These are phyloP conservation scores for Dicorynia guianensis DNA, from an alignment of 306 rosid genomes.

Conservation along the genomic window DNA sequence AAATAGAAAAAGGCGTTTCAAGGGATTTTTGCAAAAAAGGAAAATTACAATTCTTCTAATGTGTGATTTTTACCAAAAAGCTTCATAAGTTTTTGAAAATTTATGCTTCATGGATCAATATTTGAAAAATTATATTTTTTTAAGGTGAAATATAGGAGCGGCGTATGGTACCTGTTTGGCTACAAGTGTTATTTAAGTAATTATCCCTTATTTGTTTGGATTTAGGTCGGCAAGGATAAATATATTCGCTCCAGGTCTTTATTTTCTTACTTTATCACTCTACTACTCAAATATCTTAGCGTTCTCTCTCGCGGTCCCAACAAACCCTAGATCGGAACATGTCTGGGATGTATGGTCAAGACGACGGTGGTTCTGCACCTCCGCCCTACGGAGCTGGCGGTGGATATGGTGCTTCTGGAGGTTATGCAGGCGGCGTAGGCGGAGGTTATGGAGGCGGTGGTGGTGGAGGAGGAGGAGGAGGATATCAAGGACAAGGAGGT, in stretches of 20 bases:
- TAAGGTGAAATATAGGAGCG: too few species aligned
- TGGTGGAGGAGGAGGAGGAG: conserved; percentile 44
- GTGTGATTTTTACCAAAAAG: too few species aligned
- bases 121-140: too few species aligned
- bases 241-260: neutral
- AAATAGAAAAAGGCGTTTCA: too few species aligned
- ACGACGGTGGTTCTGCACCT: conserved; percentile 76
- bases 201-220: neutral
- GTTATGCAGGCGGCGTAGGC: conserved; percentile 45
- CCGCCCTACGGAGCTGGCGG: conserved; percentile 73
- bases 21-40: too few species aligned
- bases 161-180: too few species aligned
- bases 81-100: too few species aligned
- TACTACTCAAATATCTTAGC: conserved; percentile 26
- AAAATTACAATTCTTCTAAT: too few species aligned
- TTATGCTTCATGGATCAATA: too few species aligned
- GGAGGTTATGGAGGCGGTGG: conserved; percentile 38
- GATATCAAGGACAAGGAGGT: conserved; percentile 35
- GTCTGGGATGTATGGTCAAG: conserved; percentile 95
- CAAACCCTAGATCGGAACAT: conserved; percentile 66
- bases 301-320: conserved; percentile 39
- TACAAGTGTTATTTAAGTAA: too few species aligned
- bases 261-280: neutral
- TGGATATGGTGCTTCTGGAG: conserved; percentile 51
- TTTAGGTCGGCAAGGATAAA: neutral